Conservation (phyloP, 495 filamentous ascomycete genomes). For the Filosporella fistucella region DNA sequence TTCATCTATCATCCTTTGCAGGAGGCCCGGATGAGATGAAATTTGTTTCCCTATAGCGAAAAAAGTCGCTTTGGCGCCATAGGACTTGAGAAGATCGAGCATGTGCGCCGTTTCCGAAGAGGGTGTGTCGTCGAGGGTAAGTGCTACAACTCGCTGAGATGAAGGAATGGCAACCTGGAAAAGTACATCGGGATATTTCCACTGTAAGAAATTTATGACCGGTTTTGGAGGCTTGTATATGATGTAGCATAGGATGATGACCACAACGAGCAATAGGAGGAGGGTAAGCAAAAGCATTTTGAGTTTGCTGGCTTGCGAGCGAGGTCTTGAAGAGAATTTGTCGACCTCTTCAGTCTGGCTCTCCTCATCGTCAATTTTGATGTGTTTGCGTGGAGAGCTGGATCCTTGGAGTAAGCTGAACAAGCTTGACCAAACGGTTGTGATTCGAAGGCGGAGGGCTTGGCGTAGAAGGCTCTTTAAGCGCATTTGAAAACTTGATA, state of each 20-base stretch:
- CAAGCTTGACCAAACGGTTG: neutral
- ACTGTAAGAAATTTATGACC: slow-evolving; percentile 63
- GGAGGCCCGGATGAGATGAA: neutral
- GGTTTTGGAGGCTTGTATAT: slow-evolving; percentile 69
- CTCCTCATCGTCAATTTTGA: slow-evolving; percentile 25
- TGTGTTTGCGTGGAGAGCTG: slow-evolving; percentile 11
- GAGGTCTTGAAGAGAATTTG: neutral
- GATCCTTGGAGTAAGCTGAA: neutral
- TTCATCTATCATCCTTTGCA: slow-evolving; percentile 21
- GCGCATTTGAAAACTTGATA: too few species aligned
- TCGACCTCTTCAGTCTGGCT: neutral
- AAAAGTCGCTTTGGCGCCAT: slow-evolving; percentile 65
- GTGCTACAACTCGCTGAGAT: slow-evolving; percentile 57
- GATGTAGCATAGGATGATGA: slow-evolving; percentile 49
- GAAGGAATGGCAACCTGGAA: slow-evolving; percentile 56
- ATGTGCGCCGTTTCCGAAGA: slow-evolving; percentile 70
- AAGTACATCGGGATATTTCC: slow-evolving; percentile 70
- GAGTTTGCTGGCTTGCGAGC: neutral
- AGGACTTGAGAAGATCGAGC: slow-evolving; percentile 50
- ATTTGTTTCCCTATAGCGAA: slow-evolving; percentile 79
- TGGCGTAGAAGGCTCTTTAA: slow-evolving; percentile 3
- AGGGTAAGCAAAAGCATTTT: slow-evolving; percentile 44
- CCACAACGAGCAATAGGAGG: slow-evolving; percentile 38
- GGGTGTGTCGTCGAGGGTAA: slow-evolving; percentile 84
- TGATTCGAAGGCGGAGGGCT: slow-evolving; percentile 6